Conservation (phyloP, 2,329 filamentous ascomycete species). For the Xylariaceae sp. region DNA sequence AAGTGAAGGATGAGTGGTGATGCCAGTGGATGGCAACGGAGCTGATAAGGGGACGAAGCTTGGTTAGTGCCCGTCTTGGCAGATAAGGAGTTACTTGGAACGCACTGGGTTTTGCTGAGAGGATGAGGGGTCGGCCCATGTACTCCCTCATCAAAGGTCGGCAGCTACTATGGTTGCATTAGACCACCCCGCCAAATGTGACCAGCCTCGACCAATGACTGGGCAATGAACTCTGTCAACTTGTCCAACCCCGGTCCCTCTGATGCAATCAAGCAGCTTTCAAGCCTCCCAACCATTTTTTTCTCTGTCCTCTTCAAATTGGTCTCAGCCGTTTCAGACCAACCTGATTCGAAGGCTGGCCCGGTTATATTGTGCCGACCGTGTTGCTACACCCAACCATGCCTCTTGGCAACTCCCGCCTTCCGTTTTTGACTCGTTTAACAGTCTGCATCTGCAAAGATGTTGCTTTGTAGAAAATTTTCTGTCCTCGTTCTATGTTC, state of each 20-base stretch:
- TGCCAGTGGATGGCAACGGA: background rate
- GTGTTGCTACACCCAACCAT: too few species aligned
- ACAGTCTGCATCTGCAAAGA: too few species aligned
- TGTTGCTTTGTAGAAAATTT: too few species aligned
- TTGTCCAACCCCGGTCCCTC: background rate
- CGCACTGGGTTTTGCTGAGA: too few species aligned
- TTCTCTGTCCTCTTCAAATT: background rate
- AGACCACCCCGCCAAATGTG: background rate
- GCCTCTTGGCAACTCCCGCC: too few species aligned
- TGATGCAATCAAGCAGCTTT: background rate
- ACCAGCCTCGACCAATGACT: background rate
- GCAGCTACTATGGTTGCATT: background rate
- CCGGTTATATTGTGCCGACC: too few species aligned
- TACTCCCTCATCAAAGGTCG: background rate
- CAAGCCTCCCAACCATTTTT: background rate
- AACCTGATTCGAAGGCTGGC: too few species aligned
- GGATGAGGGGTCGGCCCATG: too few species aligned
- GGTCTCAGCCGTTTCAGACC: background rate
- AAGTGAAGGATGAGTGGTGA: background rate
- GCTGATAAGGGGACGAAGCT: background rate
- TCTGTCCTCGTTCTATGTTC: background rate
- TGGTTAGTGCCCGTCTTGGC: background rate
- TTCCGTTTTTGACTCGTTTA: too few species aligned
- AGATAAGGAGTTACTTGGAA: constrained; percentile 8
- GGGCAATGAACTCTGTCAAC: background rate